Evolutionary conservation across 2,329 filamentous ascomycete species (phyloP).

Genomic region (Grosmannia clavigera): DNA sequence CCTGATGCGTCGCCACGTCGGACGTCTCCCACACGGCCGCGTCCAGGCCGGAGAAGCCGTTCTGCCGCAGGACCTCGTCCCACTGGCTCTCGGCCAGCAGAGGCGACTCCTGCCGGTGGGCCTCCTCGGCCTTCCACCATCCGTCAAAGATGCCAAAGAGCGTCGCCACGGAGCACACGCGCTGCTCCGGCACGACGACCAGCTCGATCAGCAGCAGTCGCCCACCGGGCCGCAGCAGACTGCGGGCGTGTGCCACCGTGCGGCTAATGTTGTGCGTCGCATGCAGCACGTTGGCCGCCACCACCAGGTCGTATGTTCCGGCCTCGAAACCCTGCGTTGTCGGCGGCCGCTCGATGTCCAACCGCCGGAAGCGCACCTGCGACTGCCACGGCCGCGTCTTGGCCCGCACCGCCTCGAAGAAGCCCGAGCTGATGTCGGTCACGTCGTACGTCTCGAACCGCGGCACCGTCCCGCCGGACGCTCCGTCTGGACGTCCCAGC

Average conservation of each 20-base stretch:
- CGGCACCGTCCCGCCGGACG: background rate
- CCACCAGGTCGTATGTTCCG: constrained; percentile 20
- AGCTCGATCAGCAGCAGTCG: constrained; percentile 11
- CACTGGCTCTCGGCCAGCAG: constrained; percentile 11
- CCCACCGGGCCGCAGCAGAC: constrained; percentile 16
- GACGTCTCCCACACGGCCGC: constrained; percentile 12
- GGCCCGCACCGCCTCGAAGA: constrained; percentile 23
- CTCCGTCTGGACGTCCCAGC: constrained; percentile 3
- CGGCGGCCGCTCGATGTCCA: constrained; percentile 20
- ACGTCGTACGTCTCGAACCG: constrained; percentile 23
- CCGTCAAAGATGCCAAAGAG: constrained; percentile 14
- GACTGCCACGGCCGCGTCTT: constrained; percentile 15
- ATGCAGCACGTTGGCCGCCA: constrained; percentile 23
- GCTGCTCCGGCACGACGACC: constrained; percentile 10
- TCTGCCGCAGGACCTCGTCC: constrained; percentile 8
- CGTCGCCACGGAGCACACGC: constrained; percentile 9
- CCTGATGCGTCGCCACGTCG: constrained; percentile 11
- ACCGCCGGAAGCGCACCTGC: constrained; percentile 7
- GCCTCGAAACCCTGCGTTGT: constrained; percentile 20
- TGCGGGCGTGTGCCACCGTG: constrained; percentile 12
- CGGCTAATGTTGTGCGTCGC: constrained; percentile 16
- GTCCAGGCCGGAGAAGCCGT: constrained; percentile 11
- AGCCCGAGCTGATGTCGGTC: constrained; percentile 27
- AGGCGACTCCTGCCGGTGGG: constrained; percentile 10
- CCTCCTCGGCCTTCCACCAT: constrained; percentile 12